Evolutionary conservation across 2,329 filamentous ascomycete genomes (phyloP).

Genomic region (Arthrobotrys entomopaga): DNA sequence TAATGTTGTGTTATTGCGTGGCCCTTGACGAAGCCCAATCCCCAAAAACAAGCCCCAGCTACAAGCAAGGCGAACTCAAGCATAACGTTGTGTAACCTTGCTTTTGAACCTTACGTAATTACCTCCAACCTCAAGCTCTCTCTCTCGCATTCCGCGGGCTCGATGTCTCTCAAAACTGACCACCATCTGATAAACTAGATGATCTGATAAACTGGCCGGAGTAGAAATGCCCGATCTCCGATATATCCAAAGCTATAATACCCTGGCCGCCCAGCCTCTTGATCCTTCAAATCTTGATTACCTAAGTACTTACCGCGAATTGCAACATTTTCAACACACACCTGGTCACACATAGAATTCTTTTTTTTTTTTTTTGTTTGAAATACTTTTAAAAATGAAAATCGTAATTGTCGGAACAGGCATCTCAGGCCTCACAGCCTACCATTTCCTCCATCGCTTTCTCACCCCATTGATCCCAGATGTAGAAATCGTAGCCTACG

Average conservation of each 20-base stretch:
- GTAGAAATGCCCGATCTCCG: neutral
- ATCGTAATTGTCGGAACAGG: constrained; percentile 50
- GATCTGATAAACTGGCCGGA: neutral
- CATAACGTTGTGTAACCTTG: constrained; percentile 48
- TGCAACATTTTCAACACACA: constrained; percentile 17
- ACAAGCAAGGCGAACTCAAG: constrained; percentile 13
- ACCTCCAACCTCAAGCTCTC: neutral
- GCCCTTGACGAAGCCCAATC: constrained; percentile 32
- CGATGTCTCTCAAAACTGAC: too few relatives aligned
- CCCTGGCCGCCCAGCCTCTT: neutral
- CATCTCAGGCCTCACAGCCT: constrained; percentile 48
- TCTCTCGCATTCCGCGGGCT: neutral
- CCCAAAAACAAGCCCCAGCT: neutral
- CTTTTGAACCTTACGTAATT: neutral
- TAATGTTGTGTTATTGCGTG: constrained; percentile 19
- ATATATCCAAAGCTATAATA: neutral
- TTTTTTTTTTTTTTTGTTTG: neutral
- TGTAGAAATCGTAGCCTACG: constrained; percentile 41
- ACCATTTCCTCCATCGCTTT: constrained; percentile 52
- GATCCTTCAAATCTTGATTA: neutral
- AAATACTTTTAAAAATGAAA: constrained; percentile 29
- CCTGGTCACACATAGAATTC: neutral
- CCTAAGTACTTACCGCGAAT: neutral
- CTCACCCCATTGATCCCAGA: constrained; percentile 29
- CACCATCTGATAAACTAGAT: neutral